Evolutionary conservation across 1,284 basidiomycete genomes (phyloP).

Genomic region (Leccinum fuscescens): DNA sequence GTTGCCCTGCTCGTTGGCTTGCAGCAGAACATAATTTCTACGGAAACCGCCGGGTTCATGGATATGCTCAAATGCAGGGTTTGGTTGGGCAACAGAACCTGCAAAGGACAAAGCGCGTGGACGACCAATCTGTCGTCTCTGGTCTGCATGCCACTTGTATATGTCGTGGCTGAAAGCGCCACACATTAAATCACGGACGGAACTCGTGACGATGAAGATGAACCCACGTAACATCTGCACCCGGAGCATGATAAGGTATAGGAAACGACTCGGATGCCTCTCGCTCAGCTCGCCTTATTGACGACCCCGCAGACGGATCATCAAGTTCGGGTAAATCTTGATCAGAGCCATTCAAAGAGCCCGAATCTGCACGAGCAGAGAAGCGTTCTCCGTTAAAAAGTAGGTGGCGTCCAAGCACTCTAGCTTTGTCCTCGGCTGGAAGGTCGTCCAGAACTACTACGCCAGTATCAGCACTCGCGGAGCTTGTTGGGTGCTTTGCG

Average conservation of each 20-base stretch:
- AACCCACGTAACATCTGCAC: constrained; percentile 88
- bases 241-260: constrained; percentile 80
- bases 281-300: constrained; percentile 31
- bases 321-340: constrained; percentile 29
- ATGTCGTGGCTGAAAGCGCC: constrained; percentile 69
- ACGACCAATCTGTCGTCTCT: constrained; percentile 54
- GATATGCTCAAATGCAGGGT: constrained; percentile 85
- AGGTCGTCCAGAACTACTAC: constrained; percentile 52
- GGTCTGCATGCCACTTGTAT: constrained; percentile 90
- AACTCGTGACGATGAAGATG: constrained; percentile 5
- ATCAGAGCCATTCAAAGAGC: constrained; percentile 35
- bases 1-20: constrained; percentile 64
- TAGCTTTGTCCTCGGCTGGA: constrained; percentile 80
- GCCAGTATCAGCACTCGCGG: constrained; percentile 33
- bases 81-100: constrained; percentile 50
- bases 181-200: constrained; percentile 14
- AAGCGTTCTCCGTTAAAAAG: constrained; percentile 74
- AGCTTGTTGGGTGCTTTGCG: constrained; percentile 30
- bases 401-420: constrained; percentile 76
- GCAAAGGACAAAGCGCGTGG: constrained; percentile 74
- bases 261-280: constrained; percentile 69
- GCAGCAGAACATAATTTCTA: constrained; percentile 78
- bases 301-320: constrained; percentile 34
- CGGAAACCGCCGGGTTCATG: constrained; percentile 93
- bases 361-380: constrained; percentile 32